Base-by-base conservation (phyloP, 306 rosid genomes). In the Lathyrus tuberosus region DNA sequence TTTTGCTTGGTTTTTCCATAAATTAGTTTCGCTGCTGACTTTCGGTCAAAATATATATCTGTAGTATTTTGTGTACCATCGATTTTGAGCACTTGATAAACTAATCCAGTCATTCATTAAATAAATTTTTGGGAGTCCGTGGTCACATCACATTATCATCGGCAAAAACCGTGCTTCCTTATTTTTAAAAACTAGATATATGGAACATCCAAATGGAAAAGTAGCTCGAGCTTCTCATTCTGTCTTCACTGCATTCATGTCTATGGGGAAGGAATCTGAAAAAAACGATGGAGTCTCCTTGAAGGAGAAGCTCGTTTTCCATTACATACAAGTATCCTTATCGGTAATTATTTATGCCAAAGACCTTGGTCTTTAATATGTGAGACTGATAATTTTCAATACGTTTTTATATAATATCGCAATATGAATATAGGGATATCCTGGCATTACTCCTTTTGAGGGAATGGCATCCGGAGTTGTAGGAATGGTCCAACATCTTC, bases 391-490 rank as follows among this genome's bases (percentile, higher is more conserved):
- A 49, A 44, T 41, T 56, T 47, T 2, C 24, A 42, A 65, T 51
- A 51, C 76, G 16, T 41, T 60, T 42, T 60, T 67, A 66, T 74
- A 33, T 3, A 33, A 44, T 71, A 58, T 4, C 56, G 58, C 67
- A 13, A 74, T 74, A 44, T 80, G 75, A 79, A 59, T 84, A 56
- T 67, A 93, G 98, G 90, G 86, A 65, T 93, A 86, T 81, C 98
- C 98, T 8, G 84, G 80, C 76, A 79, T 83, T 71, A 93, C 98
- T 70, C 98, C 97, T 30, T 90, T 90, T 22, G 96, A 93, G 77
- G 98, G 98, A 61, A 79, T 93, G 89, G 97, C 97, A 85, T 85
- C 97, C 72, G 97, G 97, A 68, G 89, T 93, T 76, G 83, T 84
- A 60, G 90, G 91, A 51, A 69, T 90, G 79, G 86, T 85, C 51